Evolutionary conservation across 2,329 filamentous ascomycete species (phyloP).

Genomic region (Hypoxylon sp.): DNA sequence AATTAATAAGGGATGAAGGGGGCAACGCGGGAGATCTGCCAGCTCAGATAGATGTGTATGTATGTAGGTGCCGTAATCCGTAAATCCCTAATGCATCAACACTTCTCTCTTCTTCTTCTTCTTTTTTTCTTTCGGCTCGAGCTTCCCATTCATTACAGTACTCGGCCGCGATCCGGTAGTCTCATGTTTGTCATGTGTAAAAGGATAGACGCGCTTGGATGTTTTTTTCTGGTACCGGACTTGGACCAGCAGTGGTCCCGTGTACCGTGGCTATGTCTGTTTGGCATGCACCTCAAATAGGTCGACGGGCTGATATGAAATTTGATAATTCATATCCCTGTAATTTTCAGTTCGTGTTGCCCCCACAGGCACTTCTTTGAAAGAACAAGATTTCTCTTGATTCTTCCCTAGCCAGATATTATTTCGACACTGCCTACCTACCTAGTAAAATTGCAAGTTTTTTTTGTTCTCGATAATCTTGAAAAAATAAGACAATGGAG

Average conservation of each 20-base stretch:
- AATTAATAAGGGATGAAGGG: conserved; percentile 30
- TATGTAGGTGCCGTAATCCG: conserved; percentile 24
- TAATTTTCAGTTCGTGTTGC: conserved; percentile 30
- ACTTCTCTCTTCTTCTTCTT: too few relatives aligned
- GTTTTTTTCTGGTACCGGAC: conserved; percentile 14
- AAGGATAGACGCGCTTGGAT: neutral
- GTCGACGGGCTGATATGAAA: conserved; percentile 21
- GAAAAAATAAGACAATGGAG: too few relatives aligned
- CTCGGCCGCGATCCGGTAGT: conserved; percentile 9
- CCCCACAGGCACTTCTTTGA: conserved; percentile 9
- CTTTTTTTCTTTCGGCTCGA: conserved; percentile 29
- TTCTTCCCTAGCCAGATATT: too few relatives aligned
- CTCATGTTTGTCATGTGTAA: neutral
- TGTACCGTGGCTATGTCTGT: conserved; percentile 38
- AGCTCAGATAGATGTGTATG: conserved; percentile 22
- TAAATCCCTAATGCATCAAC: too few relatives aligned
- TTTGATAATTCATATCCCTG: conserved; percentile 32
- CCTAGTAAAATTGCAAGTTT: too few relatives aligned
- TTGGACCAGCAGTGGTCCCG: conserved; percentile 27
- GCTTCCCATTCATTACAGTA: conserved; percentile 26
- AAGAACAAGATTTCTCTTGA: conserved; percentile 7
- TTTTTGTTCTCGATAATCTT: conserved; percentile 6
- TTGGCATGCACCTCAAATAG: conserved; percentile 32
- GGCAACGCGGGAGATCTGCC: conserved; percentile 28
- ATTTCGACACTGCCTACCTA: too few relatives aligned